A percentile compares a stretch with the other conserved stretches of the same genome.
phyloP scores from a whole-genome alignment of 2,329 filamentous ascomycete species.

The Didymosphaeria variabile region DNA sequence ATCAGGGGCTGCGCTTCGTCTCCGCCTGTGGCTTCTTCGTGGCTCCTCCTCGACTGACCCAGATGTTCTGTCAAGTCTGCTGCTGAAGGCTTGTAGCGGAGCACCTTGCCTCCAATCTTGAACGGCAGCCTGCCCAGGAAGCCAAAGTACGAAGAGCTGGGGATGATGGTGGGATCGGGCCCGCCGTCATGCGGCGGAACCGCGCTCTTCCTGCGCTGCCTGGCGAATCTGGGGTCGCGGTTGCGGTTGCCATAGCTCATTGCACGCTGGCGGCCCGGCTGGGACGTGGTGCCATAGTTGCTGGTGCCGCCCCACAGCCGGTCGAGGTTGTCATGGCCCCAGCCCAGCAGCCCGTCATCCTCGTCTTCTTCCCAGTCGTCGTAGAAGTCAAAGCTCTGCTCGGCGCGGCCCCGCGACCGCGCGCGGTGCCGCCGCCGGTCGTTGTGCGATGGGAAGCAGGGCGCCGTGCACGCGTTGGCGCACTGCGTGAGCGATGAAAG shows the following conservation, averaged over 20 bases:
- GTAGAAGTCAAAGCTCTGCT: conserved; percentile 95
- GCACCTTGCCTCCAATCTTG: conserved; percentile 77
- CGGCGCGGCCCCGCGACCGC: conserved; percentile 68
- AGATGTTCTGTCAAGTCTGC: conserved; percentile 91
- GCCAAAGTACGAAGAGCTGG: conserved; percentile 83
- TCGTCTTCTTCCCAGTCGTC: conserved; percentile 89
- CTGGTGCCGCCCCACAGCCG: conserved; percentile 74
- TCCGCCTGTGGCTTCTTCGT: conserved; percentile 62
- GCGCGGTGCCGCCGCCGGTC: conserved; percentile 77
- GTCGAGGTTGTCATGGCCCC: conserved; percentile 86
- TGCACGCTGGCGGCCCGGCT: conserved; percentile 76
- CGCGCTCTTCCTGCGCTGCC: conserved; percentile 63
- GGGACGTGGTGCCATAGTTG: conserved; percentile 58
- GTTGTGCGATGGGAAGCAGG: conserved; percentile 76
- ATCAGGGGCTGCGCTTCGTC: conserved; percentile 77
- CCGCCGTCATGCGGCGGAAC: conserved; percentile 59
- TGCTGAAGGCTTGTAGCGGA: conserved; percentile 89
- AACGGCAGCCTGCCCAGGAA: conserved; percentile 87
- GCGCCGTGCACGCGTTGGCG: conserved; percentile 74
- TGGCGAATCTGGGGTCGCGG: conserved; percentile 48
- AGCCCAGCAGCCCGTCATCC: conserved; percentile 72
- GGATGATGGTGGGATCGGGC: conserved; percentile 85
- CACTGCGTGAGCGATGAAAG: conserved; percentile 72
- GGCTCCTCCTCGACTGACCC: conserved; percentile 58
- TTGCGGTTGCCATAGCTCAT: conserved; percentile 89